A percentile compares a stretch with the other conserved stretches of the same genome.
phyloP scores from a whole-genome alignment of 177 flowering plant species.

The Vitis hybrid region DNA sequence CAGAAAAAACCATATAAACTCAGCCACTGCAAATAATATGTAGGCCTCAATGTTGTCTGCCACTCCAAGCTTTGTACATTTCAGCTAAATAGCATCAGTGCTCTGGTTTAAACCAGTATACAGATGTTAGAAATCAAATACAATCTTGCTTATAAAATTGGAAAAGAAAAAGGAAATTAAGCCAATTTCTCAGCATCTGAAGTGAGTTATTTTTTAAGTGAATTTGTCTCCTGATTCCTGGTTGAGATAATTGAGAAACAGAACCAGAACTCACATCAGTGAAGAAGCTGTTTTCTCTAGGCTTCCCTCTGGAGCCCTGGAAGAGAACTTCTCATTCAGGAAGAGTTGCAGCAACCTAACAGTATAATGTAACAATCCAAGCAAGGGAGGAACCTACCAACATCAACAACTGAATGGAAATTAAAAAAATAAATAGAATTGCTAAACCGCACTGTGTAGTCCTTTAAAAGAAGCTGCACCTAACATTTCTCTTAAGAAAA shows the following conservation, averaged over 20 bases:
- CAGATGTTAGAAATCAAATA: too few relatives aligned
- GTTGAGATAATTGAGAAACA: background rate
- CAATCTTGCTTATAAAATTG: too few relatives aligned
- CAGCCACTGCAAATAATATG: conserved; percentile 73
- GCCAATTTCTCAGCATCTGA: too few relatives aligned
- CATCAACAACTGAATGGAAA: background rate
- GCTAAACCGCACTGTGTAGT: too few relatives aligned
- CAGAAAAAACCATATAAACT: conserved; percentile 59
- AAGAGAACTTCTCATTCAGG: conserved; percentile 52
- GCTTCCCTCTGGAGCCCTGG: conserved; percentile 34
- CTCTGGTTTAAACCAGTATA: conserved; percentile 31
- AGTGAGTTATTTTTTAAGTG: too few relatives aligned
- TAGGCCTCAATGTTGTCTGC: conserved; percentile 77
- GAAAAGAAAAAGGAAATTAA: too few relatives aligned
- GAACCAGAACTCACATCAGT: conserved; percentile 47
- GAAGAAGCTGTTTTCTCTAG: conserved; percentile 44
- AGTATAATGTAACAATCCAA: conserved; percentile 76
- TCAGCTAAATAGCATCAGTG: conserved; percentile 72
- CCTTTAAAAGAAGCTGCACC: too few relatives aligned
- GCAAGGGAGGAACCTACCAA: conserved; percentile 70
- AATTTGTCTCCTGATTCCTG: too few relatives aligned
- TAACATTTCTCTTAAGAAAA: too few relatives aligned
- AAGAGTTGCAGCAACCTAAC: conserved; percentile 74
- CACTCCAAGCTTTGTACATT: conserved; percentile 75
- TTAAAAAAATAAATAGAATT: too few relatives aligned